Evolutionary conservation across 345 rosid genomes (phyloP), one percentile per base, ranked within the genome.

Genomic region (Euclidium syriacum): DNA sequence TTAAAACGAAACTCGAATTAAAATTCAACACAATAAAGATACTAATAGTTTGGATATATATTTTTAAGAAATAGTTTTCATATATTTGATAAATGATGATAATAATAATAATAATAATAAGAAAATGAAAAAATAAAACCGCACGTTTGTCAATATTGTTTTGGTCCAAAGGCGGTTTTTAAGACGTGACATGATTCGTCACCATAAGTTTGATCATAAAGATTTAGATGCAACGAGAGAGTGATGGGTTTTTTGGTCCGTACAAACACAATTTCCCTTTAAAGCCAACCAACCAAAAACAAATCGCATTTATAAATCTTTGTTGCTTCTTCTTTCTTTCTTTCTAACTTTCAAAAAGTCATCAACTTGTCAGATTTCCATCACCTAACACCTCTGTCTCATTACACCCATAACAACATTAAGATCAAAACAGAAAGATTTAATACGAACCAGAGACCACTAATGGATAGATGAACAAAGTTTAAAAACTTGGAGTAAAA

Each of bases 171-270:
- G 44, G 3, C 11, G 10, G 7, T 9, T 14, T 11, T 62, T 43
- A 40, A 43, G 50, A 69, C 73, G 69, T 62, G 69, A 70, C 68
- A 70, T 70, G 56, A 62, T 27, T 70, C 49, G 25, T 54, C 30
- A 70, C 68, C 64, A 70, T 29, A 62, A 10, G 68, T 61, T 58
- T 36, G 52, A 54, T 24, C 39, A 70, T 62, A 53, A 62, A 59
- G 38, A 62, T 49, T 35, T 62, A 27, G 47, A 48, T 11, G 30
- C 36, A 35, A 63, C 27, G 34, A 58, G 59, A 32, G 36, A 60
- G 68, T 52, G 48, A 69, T 69, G 67, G 41, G 67, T 41, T 62
- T 49, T 33, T 14, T 7, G 16, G 24, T 55, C 75, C 68, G 64
- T 39, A 62, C 70, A 24, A 36, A 27, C 4, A 16, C 33, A 20